phyloP scores from a whole-genome alignment of 805 yeast genomes.

The Monosporozyma solicola region DNA sequence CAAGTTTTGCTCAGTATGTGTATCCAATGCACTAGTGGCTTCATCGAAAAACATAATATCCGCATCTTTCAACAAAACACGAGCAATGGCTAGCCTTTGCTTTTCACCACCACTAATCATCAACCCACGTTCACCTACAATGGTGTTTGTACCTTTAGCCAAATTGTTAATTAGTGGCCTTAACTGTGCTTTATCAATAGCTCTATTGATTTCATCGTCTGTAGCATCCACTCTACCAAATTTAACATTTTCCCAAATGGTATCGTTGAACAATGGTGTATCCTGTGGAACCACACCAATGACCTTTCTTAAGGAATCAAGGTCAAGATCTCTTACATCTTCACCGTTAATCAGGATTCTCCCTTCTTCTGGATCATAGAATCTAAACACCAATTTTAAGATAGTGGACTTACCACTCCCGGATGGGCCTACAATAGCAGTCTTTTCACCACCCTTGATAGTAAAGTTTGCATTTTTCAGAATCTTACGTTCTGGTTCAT shows the following conservation, averaged over 20 bases:
- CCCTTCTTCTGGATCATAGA: conserved; percentile 77
- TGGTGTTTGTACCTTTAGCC: conserved; percentile 77
- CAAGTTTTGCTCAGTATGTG: conserved; percentile 87
- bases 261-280: conserved; percentile 88
- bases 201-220: conserved; percentile 59
- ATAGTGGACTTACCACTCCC: conserved; percentile 95
- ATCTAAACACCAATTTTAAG: conserved; percentile 72
- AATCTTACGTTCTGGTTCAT: conserved; percentile 82
- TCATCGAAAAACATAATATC: conserved; percentile 94
- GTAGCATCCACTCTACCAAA: conserved; percentile 73
- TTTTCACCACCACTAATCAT: conserved; percentile 99
- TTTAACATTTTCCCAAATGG: conserved; percentile 77
- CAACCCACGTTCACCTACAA: conserved; percentile 96
- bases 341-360: conserved; percentile 80
- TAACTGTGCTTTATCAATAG: conserved; percentile 63
- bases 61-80: conserved; percentile 76
- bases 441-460: conserved; percentile 84
- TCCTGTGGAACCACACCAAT: conserved; percentile 97
- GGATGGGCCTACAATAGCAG: conserved; percentile 93
- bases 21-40: conserved; percentile 93
- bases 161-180: conserved; percentile 52
- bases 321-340: conserved; percentile 64
- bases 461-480: conserved; percentile 70
- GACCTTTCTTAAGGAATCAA: conserved; percentile 62
- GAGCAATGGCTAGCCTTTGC: conserved; percentile 87